Evolutionary conservation across 2,329 filamentous ascomycete genomes (phyloP), one percentile per base, ranked within the genome.

Genomic region (Arthrobotrys pseudoclavata): DNA sequence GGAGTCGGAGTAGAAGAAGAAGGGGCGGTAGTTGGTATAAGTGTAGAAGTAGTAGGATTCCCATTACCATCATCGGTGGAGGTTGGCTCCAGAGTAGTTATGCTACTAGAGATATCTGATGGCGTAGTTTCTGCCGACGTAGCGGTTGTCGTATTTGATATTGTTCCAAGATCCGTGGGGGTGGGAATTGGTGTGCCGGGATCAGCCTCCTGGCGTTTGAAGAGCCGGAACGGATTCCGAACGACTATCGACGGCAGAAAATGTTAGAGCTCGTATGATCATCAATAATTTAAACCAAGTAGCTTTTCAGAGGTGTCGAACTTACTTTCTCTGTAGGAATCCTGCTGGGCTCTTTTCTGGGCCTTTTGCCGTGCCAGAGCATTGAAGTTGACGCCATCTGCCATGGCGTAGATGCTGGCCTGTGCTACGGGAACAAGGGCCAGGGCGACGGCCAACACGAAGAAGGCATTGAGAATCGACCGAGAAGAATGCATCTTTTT

Each of bases 301-400:
- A 15, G 2, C 15, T 40, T 12, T 40, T 13, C 3, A 40, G 2
- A 40, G 12, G 12, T 40, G 1, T 48, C 10, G 31, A 50, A 57
- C 53, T 18, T 26, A 50, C 42, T 13, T 13, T 72, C 26, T 60
- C 31, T 60, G 34, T 60, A 60, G 6, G 60, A 24, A 31, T 53
- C 42, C 20, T 76, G 72, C 60, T 76, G 57, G 22, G 63, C 53
- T 60, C 72, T 67, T 60, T 70, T 76, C 53, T 66, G 66, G 20
- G 72, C 72, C 52, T 64, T 76, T 15, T 69, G 60, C 22, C 66
- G 63, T 60, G 69, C 72, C n/a, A 76, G 50, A 61, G 72, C 72
- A 40, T 70, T 76, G 47, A 63, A 69, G 31, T 64, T 57, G 60
- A 69, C 60, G 42, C 45, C 57, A 40, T 66, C 66, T 52, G 64